A percentile compares a stretch with the other conserved stretches of the same genome.
Evolutionary conservation across 768 basidiomycete genomes (phyloP).

Genomic region (Podaxis sp.): DNA sequence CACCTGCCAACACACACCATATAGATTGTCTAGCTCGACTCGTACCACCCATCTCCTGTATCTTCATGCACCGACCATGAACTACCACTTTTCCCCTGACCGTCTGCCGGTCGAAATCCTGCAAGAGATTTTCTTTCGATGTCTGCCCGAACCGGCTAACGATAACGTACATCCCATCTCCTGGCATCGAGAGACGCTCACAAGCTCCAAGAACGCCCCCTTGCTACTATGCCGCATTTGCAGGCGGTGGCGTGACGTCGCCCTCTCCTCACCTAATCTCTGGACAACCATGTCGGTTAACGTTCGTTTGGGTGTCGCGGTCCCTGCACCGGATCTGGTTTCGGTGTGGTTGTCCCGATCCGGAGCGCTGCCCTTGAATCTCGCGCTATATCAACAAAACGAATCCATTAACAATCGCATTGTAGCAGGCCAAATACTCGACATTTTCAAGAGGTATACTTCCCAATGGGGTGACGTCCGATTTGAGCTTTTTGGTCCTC

Average conservation of each 20-base stretch:
- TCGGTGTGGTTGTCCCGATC: slow-evolving; percentile 34
- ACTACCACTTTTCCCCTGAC: neutral
- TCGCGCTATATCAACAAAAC: slow-evolving; percentile 33
- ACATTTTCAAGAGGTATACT: slow-evolving; percentile 30
- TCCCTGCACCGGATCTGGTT: slow-evolving; percentile 29
- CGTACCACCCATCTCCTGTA: neutral
- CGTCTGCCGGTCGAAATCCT: slow-evolving; percentile 11
- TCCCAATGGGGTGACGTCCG: slow-evolving; percentile 32
- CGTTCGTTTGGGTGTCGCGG: slow-evolving; percentile 28
- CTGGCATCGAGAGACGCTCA: slow-evolving; percentile 16
- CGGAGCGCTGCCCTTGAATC: slow-evolving; percentile 30
- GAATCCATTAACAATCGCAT: slow-evolving; percentile 30
- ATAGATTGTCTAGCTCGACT: slow-evolving; percentile 1
- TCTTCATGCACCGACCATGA: neutral
- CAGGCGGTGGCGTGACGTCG: slow-evolving; percentile 39
- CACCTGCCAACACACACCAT: slow-evolving; percentile 1
- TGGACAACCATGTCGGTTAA: slow-evolving; percentile 39
- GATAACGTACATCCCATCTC: slow-evolving; percentile 16
- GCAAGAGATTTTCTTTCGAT: slow-evolving; percentile 18
- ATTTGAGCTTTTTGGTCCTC: slow-evolving; percentile 31
- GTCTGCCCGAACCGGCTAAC: slow-evolving; percentile 17
- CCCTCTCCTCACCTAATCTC: slow-evolving; percentile 35
- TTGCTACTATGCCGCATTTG: slow-evolving; percentile 42
- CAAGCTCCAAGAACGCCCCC: slow-evolving; percentile 25
- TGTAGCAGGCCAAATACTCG: slow-evolving; percentile 27